Conservation (phyloP, 2,329 filamentous ascomycete species). For the Trichothecium roseum region DNA sequence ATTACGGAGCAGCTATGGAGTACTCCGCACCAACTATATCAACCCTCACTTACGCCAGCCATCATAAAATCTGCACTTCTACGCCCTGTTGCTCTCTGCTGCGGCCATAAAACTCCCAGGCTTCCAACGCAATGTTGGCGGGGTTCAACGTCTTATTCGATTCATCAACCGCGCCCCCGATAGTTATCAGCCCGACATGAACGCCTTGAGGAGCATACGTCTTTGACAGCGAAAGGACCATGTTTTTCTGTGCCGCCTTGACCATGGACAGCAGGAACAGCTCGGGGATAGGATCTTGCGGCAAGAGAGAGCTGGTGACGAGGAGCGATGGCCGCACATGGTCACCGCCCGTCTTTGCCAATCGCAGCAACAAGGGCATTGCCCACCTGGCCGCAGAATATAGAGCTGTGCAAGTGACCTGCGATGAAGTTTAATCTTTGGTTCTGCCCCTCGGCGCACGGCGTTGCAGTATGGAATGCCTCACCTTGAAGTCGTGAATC, state of each 20-base stretch:
- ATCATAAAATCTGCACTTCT: too few species aligned
- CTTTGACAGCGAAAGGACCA: slow-evolving; percentile 31
- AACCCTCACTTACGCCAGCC: too few species aligned
- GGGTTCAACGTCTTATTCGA: slow-evolving; percentile 7
- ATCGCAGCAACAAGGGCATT: slow-evolving; percentile 27
- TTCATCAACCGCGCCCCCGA: slow-evolving; percentile 24
- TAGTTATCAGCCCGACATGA: slow-evolving; percentile 34
- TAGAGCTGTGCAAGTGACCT: slow-evolving; percentile 36
- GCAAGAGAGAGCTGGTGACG: slow-evolving; percentile 37
- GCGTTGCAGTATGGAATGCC: too few species aligned
- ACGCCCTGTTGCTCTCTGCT: slow-evolving; percentile 1
- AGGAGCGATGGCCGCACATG: slow-evolving; percentile 27
- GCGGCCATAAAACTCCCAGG: slow-evolving; percentile 10
- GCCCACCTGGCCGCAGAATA: slow-evolving; percentile 36
- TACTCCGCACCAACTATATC: too few species aligned
- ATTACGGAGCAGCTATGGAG: too few species aligned
- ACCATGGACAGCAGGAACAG: slow-evolving; percentile 37
- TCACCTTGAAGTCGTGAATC: slow-evolving; percentile 38
- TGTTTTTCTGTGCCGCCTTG: slow-evolving; percentile 40
- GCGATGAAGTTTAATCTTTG: background rate
- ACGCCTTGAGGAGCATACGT: slow-evolving; percentile 28
- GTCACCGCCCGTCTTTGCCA: slow-evolving; percentile 17
- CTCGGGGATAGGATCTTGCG: slow-evolving; percentile 29
- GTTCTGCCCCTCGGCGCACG: too few species aligned
- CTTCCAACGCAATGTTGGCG: slow-evolving; percentile 8